These are phyloP conservation scores for Backusella mclennaniae DNA, from an alignment of 192 early-diverging fungal species.

Conservation along the genomic window DNA sequence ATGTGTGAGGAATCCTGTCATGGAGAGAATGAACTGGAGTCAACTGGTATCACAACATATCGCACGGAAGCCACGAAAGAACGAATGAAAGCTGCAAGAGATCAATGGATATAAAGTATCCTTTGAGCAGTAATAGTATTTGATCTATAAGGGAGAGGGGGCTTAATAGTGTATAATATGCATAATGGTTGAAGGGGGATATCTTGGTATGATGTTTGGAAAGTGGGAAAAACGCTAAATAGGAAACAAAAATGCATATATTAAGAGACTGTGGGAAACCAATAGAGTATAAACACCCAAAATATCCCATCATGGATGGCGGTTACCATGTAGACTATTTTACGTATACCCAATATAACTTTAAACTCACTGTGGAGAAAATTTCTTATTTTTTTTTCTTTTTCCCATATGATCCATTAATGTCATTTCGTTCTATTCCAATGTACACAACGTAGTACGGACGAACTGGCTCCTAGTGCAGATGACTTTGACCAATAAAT, in stretches of 20 bases:
- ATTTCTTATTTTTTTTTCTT: neutral
- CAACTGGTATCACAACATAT: too few species aligned
- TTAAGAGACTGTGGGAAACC: slow-evolving; percentile 47
- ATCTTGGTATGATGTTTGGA: neutral
- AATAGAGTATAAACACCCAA: slow-evolving; percentile 49
- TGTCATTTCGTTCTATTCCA: neutral
- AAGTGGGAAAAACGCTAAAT: neutral
- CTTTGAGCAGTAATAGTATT: too few species aligned
- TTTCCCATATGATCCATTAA: neutral
- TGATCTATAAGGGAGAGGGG: too few species aligned
- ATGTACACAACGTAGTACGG: slow-evolving; percentile 27
- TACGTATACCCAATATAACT: slow-evolving; percentile 58
- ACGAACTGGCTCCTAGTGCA: slow-evolving; percentile 63
- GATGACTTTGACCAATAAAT: slow-evolving; percentile 60
- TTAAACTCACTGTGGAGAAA: neutral
- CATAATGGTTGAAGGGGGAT: neutral
- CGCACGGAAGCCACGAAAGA: too few species aligned
- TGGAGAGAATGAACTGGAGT: too few species aligned
- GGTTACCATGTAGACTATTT: slow-evolving; percentile 53
- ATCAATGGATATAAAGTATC: too few species aligned
- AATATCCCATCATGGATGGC: slow-evolving; percentile 47
- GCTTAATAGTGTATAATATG: neutral
- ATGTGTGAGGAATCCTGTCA: too few species aligned
- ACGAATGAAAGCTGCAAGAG: too few species aligned
- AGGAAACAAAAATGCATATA: neutral